phyloP scores from a whole-genome alignment of 108 stramenopile genomes.

The Skeletonema costatum region DNA sequence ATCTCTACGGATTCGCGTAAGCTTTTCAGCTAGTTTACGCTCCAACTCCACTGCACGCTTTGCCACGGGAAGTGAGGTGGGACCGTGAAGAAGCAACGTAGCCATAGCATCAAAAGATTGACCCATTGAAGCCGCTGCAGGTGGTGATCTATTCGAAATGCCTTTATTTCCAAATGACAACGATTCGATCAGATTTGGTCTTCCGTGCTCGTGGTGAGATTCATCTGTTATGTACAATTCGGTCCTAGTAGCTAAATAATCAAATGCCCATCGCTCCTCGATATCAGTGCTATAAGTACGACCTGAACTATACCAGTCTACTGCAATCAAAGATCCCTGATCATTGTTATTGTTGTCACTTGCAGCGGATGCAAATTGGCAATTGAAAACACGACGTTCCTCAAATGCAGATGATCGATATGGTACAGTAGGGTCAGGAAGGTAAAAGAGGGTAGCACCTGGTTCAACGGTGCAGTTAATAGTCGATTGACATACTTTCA shows the following conservation, averaged over 20 bases:
- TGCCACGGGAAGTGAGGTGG: slow-evolving; percentile 25
- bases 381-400: slow-evolving; percentile 31
- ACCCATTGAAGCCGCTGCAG: slow-evolving; percentile 30
- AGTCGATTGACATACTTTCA: slow-evolving; percentile 29
- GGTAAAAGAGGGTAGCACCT: slow-evolving; percentile 34
- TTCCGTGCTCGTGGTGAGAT: not conserved
- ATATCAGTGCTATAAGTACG: slow-evolving; percentile 30
- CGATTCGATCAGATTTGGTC: slow-evolving; percentile 29
- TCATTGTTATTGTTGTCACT: not conserved
- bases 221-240: slow-evolving; percentile 38
- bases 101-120: slow-evolving; percentile 37
- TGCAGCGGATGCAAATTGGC: slow-evolving; percentile 1
- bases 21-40: slow-evolving; percentile 11
- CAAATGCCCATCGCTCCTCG: slow-evolving; percentile 47
- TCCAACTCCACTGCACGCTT: slow-evolving; percentile 23
- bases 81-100: slow-evolving; percentile 43
- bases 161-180: slow-evolving; percentile 31
- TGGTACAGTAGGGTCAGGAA: slow-evolving; percentile 50
- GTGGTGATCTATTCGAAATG: not conserved
- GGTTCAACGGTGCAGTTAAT: slow-evolving; percentile 32
- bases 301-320: slow-evolving; percentile 49
- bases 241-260: slow-evolving; percentile 34
- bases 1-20: slow-evolving; percentile 27
- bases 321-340: slow-evolving; percentile 37
- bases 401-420: slow-evolving; percentile 40